Base-by-base conservation (phyloP, 345 rosid species). In the Pugionium cornutum region DNA sequence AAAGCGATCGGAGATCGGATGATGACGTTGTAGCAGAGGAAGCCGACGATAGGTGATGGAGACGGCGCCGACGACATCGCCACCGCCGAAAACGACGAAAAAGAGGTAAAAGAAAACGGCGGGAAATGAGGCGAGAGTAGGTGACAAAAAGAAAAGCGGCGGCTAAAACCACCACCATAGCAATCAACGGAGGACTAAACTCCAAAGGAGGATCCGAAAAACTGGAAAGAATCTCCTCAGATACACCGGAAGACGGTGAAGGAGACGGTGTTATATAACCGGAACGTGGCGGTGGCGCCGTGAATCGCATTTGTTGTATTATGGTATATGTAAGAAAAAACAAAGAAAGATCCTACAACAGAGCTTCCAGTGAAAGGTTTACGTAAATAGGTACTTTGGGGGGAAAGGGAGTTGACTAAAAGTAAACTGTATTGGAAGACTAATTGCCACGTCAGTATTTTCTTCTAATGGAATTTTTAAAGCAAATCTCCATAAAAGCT, bases 131-230 rank as follows among this genome's bases (percentile, higher is more conserved):
- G 10, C 98, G 92, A 29, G 86, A 88, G 82, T 86, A 88, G 4
- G 92, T 84, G 6, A 92, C 88, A 8, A 85, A 58, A 1, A 89
- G 72, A 50, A 92, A 83, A 11, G 97, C 94, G 5, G 96, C 78
- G 6, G 94, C 96, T 7, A 89, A 83, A 25, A 84, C 88, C 1
- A 83, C 94, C 5, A 92, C 87, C 97, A 92, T 89, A 50, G 89
- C 98, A 68, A 92, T 92, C 77, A 92, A 58, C 4, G 94, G 87
- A n/a, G 98, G 96, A 66, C 88, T 92, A 82, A 89, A 88, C 65
- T 86, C 81, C n/a, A 92, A 59, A 4, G 97, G 82, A n/a, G 79
- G 73, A 59, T 73, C 82, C 4, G 85, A 69, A 4, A 78, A 59
- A 18, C 59, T 41, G 0, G 80, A 45, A 10, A 76, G 47, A 63